Evolutionary conservation across 164 flowering plant genomes (phyloP).

Genomic region (Umbilicus rupestris): DNA sequence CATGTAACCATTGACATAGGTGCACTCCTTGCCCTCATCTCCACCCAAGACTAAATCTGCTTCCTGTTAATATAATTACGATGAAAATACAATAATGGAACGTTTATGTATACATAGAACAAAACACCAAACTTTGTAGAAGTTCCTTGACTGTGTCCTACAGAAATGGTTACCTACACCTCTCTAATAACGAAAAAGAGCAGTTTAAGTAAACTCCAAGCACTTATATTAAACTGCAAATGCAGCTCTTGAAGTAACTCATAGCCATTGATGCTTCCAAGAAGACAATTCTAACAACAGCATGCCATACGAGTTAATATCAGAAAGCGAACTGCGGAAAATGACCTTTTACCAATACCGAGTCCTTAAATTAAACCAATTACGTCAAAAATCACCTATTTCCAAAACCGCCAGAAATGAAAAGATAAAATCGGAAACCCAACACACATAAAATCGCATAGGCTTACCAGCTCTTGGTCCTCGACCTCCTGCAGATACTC

Average conservation of each 20-base stretch:
- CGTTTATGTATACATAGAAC: not conserved
- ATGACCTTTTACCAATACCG: not conserved
- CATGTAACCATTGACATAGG: conserved; percentile 79
- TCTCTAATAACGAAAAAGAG: not conserved
- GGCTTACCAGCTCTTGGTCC: conserved; percentile 55
- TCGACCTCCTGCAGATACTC: conserved; percentile 62
- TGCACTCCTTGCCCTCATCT: conserved; percentile 93
- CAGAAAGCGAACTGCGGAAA: not conserved
- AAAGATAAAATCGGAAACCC: not conserved
- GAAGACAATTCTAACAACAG: too few relatives aligned
- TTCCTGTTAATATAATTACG: conserved; percentile 34
- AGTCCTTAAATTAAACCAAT: not conserved
- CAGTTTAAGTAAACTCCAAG: too few relatives aligned
- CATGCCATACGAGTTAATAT: not conserved
- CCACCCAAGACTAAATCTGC: conserved; percentile 98
- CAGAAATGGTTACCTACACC: not conserved
- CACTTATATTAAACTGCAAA: too few relatives aligned
- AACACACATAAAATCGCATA: not conserved
- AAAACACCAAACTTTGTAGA: too few relatives aligned
- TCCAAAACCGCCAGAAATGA: not conserved
- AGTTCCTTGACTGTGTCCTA: too few relatives aligned
- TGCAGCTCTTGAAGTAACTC: too few relatives aligned
- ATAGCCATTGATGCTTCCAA: too few relatives aligned
- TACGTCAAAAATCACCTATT: not conserved
- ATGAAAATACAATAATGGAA: not conserved